A percentile compares a stretch with the other conserved stretches of the same genome.
phyloP scores from a whole-genome alignment of 441 rosid species.

The Gossypium davidsonii region DNA sequence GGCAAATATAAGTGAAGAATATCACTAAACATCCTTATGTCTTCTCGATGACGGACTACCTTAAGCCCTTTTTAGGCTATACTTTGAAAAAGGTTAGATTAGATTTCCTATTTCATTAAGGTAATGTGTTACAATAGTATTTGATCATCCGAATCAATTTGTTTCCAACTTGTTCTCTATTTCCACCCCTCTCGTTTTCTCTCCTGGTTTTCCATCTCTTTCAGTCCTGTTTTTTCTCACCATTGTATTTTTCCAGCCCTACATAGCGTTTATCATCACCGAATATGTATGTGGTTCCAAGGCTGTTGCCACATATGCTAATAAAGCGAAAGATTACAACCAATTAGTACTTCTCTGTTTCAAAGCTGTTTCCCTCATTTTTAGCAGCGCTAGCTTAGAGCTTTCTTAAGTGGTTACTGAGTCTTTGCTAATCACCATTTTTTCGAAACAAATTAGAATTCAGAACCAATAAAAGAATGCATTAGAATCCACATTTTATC shows the following conservation, averaged over 20 bases:
- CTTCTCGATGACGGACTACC: not conserved
- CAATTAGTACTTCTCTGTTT: not conserved
- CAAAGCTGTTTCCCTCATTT: not conserved
- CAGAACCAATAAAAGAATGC: not conserved
- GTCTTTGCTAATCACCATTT: not conserved
- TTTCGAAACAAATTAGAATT: not conserved
- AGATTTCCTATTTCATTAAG: not conserved
- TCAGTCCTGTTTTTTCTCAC: not conserved
- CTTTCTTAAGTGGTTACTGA: not conserved
- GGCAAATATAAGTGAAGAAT: slow-evolving; percentile 12
- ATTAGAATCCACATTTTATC: not conserved
- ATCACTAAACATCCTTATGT: not conserved
- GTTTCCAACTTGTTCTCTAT: not conserved
- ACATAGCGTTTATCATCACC: not conserved
- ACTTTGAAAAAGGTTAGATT: not conserved
- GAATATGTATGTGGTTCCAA: not conserved
- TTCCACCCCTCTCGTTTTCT: too few relatives aligned
- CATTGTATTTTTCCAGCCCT: not conserved
- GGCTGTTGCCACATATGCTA: not conserved
- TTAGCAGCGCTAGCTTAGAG: not conserved
- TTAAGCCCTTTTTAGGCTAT: not conserved
- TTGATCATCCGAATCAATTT: not conserved
- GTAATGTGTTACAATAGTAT: not conserved
- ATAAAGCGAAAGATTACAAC: not conserved
- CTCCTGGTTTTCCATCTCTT: not conserved